Evolutionary conservation across 2,329 filamentous ascomycete genomes (phyloP), one percentile per base, ranked within the genome.

Genomic region (Geoglossum cookeanum): DNA sequence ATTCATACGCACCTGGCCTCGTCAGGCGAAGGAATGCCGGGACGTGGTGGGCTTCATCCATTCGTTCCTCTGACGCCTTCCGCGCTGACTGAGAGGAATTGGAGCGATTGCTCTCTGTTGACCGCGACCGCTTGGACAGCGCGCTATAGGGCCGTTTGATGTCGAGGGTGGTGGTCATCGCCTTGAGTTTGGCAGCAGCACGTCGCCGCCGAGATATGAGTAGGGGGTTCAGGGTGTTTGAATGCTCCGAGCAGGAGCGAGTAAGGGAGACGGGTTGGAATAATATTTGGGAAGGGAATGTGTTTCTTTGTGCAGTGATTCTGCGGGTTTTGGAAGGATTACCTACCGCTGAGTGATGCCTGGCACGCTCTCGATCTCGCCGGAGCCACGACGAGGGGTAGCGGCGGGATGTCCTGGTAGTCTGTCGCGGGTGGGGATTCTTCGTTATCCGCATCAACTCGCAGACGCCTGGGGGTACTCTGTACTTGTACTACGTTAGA

Each of bases 21-120:
- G 68, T 71, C 57, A 76, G 66, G 39, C 68, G 69, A 58, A 83
- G 68, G 65, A 83, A 83, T 13, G 72, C 68, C 27, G 78, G 78
- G 58, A 78, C 67, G 47, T 27, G 44, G 63, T 64, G 51, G 59
- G 47, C 45, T 59, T 42, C 32, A 6, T 55, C 37, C 55, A 42
- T 39, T 27, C 48, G 42, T n/a, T 45, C 54, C 44, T 44, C 55
- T 13, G 55, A 57, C 1, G 35, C 22, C 42, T 42, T 59, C 33
- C 47, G n/a, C 33, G 52, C 49, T 6, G 49, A 53, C 17, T 53
- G 49, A 11, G 49, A 53, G 15, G 54, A 57, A 44, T 39, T 49
- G 9, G 54, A 48, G 27, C 53, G 30, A 48, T 30, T 35, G 29
- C 35, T 48, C 22, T 45, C 35, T 9, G 45, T 42, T 30, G 42